Percentiles rank a stretch among this genome's conserved stretches.
phyloP scores from a whole-genome alignment of 179 eudicot genomes.

The Spergularia azorica region DNA sequence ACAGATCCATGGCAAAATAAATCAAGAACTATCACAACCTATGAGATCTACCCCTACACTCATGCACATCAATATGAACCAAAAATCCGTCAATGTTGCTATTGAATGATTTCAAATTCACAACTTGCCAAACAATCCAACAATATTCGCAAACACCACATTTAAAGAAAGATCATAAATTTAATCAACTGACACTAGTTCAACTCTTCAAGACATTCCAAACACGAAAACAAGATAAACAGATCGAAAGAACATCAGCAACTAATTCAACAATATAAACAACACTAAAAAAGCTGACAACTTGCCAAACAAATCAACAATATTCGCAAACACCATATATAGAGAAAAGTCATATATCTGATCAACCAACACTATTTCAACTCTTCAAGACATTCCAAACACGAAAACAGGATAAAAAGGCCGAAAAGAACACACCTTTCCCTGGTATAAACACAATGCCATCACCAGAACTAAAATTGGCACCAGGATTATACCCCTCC shows the following conservation, averaged over 20 bases:
- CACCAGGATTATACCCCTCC: slow-evolving; percentile 51
- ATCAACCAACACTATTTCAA: not conserved
- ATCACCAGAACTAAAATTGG: slow-evolving; percentile 46
- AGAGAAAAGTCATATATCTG: too few relatives aligned
- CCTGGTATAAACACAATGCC: slow-evolving; percentile 69
- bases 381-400: not conserved
- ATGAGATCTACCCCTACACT: not conserved
- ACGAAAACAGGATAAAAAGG: not conserved
- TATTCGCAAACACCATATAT: too few relatives aligned
- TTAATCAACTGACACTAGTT: not conserved
- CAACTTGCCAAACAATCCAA: too few relatives aligned
- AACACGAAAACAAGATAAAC: not conserved
- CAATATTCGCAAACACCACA: not conserved
- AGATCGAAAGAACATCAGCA: too few relatives aligned
- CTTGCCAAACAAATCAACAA: too few relatives aligned
- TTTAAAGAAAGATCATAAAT: not conserved
- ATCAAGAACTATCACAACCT: not conserved
- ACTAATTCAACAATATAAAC: too few relatives aligned
- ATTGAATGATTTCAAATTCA: too few relatives aligned
- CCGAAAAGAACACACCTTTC: slow-evolving; percentile 41
- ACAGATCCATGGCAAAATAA: too few relatives aligned
- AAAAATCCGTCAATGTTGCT: too few relatives aligned
- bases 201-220: too few relatives aligned
- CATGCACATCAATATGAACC: not conserved
- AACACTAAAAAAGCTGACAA: too few relatives aligned